Base-by-base conservation (phyloP, 1,139 yeast genomes). In the Candida glucosophila region DNA sequence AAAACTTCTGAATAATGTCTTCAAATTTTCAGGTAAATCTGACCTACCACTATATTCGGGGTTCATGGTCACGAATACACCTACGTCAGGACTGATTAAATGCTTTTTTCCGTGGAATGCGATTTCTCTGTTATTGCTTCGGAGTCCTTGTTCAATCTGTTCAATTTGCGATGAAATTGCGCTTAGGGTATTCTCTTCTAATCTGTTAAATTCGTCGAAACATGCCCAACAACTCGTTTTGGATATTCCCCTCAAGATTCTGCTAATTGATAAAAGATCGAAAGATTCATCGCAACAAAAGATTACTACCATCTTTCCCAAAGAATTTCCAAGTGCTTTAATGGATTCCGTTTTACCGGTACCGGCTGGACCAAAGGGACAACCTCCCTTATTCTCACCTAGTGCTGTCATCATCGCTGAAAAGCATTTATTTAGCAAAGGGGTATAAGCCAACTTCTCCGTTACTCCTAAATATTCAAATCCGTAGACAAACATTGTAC, bases 321-420 rank as follows among this genome's bases (percentile, higher is more conserved):
- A 54, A 23, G 73, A 74, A 24, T 74, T 74, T 2, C 94, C 96
- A 16, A 88, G 58, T 0, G 95, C 83, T 45, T 90, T 90, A 13
- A 88, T 68, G 0, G 95, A 69, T 45, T 90, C 98, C 0, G 98
- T 90, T 47, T 90, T 88, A 39, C 97, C 98, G 0, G 97, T 90
- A 25, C 97, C 98, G 3, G 98, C 96, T 2, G 98, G 97, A 0
- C 98, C 98, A 52, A 79, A 77, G 1, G 95, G 83, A 2, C 95
- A 79, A 0, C 95, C 95, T n/a, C 97, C 97, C 9, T 76, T 57
- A 21, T 68, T 68, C 38, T 77, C 85, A 19, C 71, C 67, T 15
- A 86, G 49, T 0, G 96, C 92, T 35, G 78, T 82, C 0, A 82
- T 64, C 75, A 88, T 70, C 0, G 88, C 59, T 17, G 77, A 47